phyloP scores from a whole-genome alignment of 805 yeast genomes.

The Kazachstania martiniae region DNA sequence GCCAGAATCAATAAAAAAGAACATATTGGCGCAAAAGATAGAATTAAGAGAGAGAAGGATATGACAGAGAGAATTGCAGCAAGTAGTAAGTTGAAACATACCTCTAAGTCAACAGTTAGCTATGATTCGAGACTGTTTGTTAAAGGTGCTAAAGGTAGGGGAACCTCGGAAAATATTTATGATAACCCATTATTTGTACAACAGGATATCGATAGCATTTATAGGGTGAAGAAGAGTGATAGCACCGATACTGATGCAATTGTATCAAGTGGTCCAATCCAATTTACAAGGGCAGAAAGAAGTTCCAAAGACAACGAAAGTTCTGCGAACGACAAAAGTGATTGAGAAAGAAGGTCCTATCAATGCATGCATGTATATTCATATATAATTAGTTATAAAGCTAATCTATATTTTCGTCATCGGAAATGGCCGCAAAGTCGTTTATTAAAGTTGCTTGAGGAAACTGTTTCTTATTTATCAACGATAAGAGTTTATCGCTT shows the following conservation, averaged over 20 bases:
- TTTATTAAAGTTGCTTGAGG: constrained; percentile 2
- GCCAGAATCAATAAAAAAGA: not conserved
- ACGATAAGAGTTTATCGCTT: constrained; percentile 14
- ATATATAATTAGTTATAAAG: too few relatives aligned
- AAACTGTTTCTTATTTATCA: constrained; percentile 7
- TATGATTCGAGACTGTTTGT: constrained; percentile 52
- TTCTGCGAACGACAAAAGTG: not conserved
- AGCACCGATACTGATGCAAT: constrained; percentile 4
- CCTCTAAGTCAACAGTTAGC: too few relatives aligned
- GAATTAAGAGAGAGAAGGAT: not conserved
- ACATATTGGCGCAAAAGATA: not conserved
- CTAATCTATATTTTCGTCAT: constrained; percentile 4
- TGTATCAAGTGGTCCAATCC: constrained; percentile 31
- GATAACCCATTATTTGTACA: constrained; percentile 50
- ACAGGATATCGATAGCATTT: constrained; percentile 40
- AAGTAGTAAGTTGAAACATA: constrained; percentile 27
- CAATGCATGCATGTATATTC: not conserved
- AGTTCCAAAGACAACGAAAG: constrained; percentile 1
- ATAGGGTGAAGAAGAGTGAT: constrained; percentile 29
- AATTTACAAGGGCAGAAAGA: constrained; percentile 32
- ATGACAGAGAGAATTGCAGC: constrained; percentile 32
- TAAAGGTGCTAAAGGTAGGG: constrained; percentile 32
- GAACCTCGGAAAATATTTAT: constrained; percentile 40
- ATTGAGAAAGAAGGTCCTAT: not conserved
- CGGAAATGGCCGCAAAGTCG: constrained; percentile 8